These are phyloP conservation scores for Amylocystis lapponica DNA, from an alignment of 768 basidiomycete species.

Conservation along the genomic window DNA sequence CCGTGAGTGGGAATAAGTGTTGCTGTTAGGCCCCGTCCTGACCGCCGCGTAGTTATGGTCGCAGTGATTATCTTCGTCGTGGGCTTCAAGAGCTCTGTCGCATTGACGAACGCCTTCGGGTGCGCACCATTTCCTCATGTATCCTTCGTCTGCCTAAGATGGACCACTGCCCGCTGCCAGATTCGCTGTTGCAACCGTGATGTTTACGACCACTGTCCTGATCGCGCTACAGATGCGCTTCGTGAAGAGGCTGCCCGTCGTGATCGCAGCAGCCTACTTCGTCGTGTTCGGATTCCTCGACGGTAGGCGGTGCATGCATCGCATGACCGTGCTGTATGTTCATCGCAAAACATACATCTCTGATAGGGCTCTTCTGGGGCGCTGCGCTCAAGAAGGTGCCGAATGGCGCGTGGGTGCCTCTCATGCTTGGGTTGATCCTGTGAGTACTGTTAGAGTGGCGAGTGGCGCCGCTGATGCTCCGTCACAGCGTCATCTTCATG, in stretches of 20 bases:
- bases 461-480: not conserved
- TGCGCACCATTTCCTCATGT: constrained; percentile 3
- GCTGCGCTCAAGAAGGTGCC: constrained; percentile 57
- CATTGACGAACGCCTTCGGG: constrained; percentile 54
- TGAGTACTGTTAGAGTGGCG: constrained; percentile 19
- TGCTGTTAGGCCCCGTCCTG: not conserved
- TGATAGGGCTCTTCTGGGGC: constrained; percentile 58
- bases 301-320: too few species aligned
- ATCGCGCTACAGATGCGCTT: constrained; percentile 52
- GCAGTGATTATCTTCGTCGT: constrained; percentile 48
- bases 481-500: constrained; percentile 39
- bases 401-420: constrained; percentile 62
- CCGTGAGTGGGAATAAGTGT: constrained; percentile 21
- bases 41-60: constrained; percentile 35
- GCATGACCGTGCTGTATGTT: not conserved
- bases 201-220: constrained; percentile 56
- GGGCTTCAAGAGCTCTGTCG: constrained; percentile 46
- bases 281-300: constrained; percentile 59
- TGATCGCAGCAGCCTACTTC: constrained; percentile 42
- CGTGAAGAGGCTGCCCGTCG: constrained; percentile 43
- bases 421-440: constrained; percentile 50
- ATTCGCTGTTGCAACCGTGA: constrained; percentile 60
- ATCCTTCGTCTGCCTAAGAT: constrained; percentile 11
- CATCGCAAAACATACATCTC: not conserved
- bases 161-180: too few species aligned